Conservation (phyloP, 352 stramenopile genomes). For the Globisporangium ultimum region DNA sequence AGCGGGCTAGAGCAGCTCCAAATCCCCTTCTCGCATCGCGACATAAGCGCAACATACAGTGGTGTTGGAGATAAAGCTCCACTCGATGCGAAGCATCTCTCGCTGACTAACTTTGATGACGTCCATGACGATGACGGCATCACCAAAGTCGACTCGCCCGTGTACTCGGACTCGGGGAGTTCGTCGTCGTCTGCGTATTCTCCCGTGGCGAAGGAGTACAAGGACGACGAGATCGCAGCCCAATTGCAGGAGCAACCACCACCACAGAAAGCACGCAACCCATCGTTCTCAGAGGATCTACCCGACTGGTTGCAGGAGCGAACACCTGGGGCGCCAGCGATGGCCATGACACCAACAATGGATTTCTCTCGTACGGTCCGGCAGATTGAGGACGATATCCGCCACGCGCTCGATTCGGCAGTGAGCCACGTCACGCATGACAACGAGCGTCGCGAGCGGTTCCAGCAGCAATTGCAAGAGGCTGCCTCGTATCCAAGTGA, state of each 20-base stretch:
- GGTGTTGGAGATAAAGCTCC: not conserved
- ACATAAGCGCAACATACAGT: not conserved
- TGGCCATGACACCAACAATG: not conserved
- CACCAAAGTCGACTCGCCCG: constrained; percentile 5
- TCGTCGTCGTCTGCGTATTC: constrained; percentile 1
- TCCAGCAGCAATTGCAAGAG: constrained; percentile 28
- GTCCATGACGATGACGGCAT: constrained; percentile 8
- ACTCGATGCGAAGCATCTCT: not conserved
- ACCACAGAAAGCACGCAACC: not conserved
- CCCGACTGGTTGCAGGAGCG: constrained; percentile 17
- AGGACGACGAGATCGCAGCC: not conserved
- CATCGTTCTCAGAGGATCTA: constrained; percentile 12
- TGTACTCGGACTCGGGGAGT: constrained; percentile 11
- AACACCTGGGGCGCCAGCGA: not conserved
- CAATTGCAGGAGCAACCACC: not conserved
- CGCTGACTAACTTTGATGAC: not conserved
- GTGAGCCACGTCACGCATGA: constrained; percentile 34
- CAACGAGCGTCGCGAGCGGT: constrained; percentile 32
- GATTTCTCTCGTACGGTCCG: constrained; percentile 28
- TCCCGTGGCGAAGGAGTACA: not conserved
- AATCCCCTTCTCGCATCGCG: not conserved
- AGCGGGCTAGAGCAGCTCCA: not conserved
- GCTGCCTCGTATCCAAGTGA: constrained; percentile 3
- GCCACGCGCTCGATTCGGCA: constrained; percentile 46
- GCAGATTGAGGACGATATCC: constrained; percentile 64